These are phyloP conservation scores for Fagopyrum esculentum DNA, from an alignment of 148 eudicot species.

Conservation along the genomic window DNA sequence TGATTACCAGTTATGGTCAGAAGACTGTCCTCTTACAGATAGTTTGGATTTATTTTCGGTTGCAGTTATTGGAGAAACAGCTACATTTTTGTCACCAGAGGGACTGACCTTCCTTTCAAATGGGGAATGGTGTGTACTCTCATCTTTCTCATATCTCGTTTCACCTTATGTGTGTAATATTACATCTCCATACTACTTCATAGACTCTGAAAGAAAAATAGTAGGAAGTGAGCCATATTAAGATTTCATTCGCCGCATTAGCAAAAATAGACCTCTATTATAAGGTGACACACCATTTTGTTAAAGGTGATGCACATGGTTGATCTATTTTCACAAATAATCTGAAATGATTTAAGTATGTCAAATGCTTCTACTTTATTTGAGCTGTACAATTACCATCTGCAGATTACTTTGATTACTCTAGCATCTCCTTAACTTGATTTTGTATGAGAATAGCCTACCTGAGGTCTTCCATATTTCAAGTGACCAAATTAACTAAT, in stretches of 20 bases:
- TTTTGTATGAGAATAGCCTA: background rate
- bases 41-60: conserved; percentile 3
- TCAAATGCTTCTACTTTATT: background rate
- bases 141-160: background rate
- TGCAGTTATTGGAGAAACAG: conserved; percentile 91
- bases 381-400: background rate
- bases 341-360: background rate
- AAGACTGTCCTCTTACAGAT: background rate
- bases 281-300: background rate
- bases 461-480: background rate
- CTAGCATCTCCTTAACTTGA: background rate
- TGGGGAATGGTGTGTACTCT: conserved; percentile 76
- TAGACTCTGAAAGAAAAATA: background rate
- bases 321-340: background rate
- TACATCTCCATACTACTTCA: background rate
- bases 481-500: background rate
- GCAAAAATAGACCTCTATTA: background rate
- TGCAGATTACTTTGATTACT: background rate
- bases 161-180: background rate
- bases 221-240: background rate
- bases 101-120: conserved; percentile 61
- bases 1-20: background rate
- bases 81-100: conserved; percentile 57
- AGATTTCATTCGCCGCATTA: background rate
- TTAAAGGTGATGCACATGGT: background rate